Base-by-base conservation (phyloP, 2,329 filamentous ascomycete species). In the Stachybotrys echinatus region DNA sequence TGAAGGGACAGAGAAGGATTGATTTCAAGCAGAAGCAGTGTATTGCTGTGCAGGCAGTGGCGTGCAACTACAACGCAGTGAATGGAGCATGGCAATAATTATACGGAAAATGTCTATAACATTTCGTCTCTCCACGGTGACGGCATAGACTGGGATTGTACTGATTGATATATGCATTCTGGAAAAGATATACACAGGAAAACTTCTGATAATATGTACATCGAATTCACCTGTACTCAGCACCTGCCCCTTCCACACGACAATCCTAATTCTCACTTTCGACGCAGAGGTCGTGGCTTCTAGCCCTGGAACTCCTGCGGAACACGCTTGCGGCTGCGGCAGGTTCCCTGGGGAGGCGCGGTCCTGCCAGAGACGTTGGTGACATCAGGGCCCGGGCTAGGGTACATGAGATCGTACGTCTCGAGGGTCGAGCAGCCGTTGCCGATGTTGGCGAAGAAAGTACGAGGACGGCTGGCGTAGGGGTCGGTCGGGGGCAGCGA, bases 401-500 rank as follows among this genome's bases (percentile, higher is more conserved):
- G 85, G 67, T 84, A 88, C 49, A 74, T 63, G 20, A 86, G 76
- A 52, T 85, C 79, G 46, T 74, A 65, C 20, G 73, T 72, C 53
- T 82, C 78, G 1, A 67, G 67, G 12, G 81, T 85, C 22, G 63
- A 69, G 65, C 84, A 87, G 27, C 68, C 72, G 39, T 79, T 76
- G 20, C 66, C 68, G 42, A 88, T 65, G 61, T 89, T 89, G 61
- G 84, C 85, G 38, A 82, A 73, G 63, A 89, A 89, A 62, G 89
- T 76, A 18, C 74, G 65, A 0, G 87, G 85, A 0, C 86, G 77
- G 22, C 66, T 64, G 42, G 34, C 4, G 22, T 51, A 45, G 62
- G 59, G 23, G 37, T 34, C 6, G 37, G 45, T 18, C 3, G 42
- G 18, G 19, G 39, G 18, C 10, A 34, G 27, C 10, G 14, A 14